These are phyloP conservation scores for Erucastrum elatum DNA, from an alignment of 345 rosid species.

Conservation along the genomic window DNA sequence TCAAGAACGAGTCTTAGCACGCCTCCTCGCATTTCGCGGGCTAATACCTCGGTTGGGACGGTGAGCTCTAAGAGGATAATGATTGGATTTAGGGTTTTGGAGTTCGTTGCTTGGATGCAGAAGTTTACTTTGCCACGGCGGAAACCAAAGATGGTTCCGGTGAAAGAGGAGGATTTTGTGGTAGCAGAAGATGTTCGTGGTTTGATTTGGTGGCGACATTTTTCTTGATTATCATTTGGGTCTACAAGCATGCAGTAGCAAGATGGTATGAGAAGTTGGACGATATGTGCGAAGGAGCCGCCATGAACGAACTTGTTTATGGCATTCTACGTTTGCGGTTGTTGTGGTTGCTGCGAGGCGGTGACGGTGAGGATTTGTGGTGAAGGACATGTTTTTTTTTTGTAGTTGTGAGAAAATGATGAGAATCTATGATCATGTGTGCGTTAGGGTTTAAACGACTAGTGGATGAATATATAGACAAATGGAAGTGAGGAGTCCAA, in stretches of 20 bases:
- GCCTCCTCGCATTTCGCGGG: slow-evolving; percentile 69
- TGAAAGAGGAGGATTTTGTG: slow-evolving; percentile 41
- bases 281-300: slow-evolving; percentile 56
- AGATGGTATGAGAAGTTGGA: slow-evolving; percentile 56
- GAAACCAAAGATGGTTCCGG: slow-evolving; percentile 65
- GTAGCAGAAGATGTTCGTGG: slow-evolving; percentile 22
- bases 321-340: slow-evolving; percentile 63
- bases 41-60: slow-evolving; percentile 50
- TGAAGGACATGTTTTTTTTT: slow-evolving; percentile 42
- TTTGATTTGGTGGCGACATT: slow-evolving; percentile 6
- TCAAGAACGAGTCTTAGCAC: slow-evolving; percentile 61
- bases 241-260: slow-evolving; percentile 49
- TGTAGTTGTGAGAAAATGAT: neutral
- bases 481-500: neutral
- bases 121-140: slow-evolving; percentile 63
- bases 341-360: slow-evolving; percentile 30
- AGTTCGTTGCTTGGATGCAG: slow-evolving; percentile 56
- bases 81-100: slow-evolving; percentile 50
- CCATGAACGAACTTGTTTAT: slow-evolving; percentile 82
- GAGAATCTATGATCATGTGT: slow-evolving; percentile 2
- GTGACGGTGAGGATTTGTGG: slow-evolving; percentile 32
- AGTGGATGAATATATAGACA: slow-evolving; percentile 21
- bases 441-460: slow-evolving; percentile 33
- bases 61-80: slow-evolving; percentile 59
- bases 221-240: slow-evolving; percentile 35